phyloP scores from a whole-genome alignment of 106 monocot species.

The Allium sativum region DNA sequence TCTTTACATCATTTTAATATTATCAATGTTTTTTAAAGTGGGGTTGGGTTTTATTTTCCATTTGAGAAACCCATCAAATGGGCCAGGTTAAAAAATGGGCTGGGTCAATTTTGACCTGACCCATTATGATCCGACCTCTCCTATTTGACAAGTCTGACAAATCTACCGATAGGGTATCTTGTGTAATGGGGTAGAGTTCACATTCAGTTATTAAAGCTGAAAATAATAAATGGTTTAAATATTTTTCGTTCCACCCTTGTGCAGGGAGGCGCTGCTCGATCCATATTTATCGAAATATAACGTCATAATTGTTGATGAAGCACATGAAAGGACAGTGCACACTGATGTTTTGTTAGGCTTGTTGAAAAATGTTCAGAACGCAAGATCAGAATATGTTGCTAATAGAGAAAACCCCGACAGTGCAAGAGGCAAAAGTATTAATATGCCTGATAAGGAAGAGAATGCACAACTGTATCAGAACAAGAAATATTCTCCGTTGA shows the following conservation, averaged over 20 bases:
- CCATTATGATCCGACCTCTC: too few species aligned
- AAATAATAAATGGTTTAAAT: background rate
- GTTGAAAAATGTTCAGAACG: slow-evolving; percentile 63
- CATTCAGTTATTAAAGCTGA: too few species aligned
- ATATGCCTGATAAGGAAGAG: slow-evolving; percentile 14
- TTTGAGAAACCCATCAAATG: too few species aligned
- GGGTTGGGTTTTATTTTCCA: too few species aligned
- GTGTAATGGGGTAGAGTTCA: too few species aligned
- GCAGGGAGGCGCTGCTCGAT: slow-evolving; percentile 89
- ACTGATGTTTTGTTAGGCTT: slow-evolving; percentile 90
- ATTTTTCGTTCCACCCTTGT: background rate
- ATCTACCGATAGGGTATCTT: too few species aligned
- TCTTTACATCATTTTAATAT: too few species aligned
- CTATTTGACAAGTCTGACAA: too few species aligned
- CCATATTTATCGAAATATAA: slow-evolving; percentile 69
- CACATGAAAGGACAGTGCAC: slow-evolving; percentile 96
- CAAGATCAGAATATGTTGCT: slow-evolving; percentile 20
- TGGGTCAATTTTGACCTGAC: too few species aligned
- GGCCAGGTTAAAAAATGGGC: too few species aligned
- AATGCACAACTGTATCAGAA: slow-evolving; percentile 20
- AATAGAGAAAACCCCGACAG: slow-evolving; percentile 19
- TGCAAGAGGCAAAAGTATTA: slow-evolving; percentile 7
- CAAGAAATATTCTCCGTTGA: slow-evolving; percentile 43
- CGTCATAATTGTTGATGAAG: slow-evolving; percentile 88
- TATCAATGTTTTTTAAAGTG: too few species aligned